These are phyloP conservation scores for Monilinia vaccinii-corymbosi DNA, from an alignment of 2,329 filamentous ascomycete species.

Conservation along the genomic window DNA sequence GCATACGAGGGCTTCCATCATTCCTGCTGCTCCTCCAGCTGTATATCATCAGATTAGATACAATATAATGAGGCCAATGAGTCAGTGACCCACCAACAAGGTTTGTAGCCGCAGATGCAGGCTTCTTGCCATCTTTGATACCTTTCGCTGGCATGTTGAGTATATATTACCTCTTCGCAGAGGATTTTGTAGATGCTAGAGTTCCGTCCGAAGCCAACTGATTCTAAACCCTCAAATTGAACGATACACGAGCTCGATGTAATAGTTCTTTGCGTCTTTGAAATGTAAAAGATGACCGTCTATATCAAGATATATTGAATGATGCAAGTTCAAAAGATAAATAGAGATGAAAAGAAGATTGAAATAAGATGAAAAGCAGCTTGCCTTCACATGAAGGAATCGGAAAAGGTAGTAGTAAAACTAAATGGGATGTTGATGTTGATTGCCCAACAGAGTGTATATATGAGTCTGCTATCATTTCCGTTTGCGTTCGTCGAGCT, in stretches of 20 bases:
- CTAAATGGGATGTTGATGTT: neutral
- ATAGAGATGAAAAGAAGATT: neutral
- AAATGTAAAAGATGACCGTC: conserved; percentile 1
- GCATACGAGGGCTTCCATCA: conserved; percentile 97
- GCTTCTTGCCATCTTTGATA: conserved; percentile 55
- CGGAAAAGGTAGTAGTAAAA: neutral
- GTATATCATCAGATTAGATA: conserved; percentile 17
- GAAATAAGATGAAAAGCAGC: neutral
- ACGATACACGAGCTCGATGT: neutral
- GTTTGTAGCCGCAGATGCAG: conserved; percentile 80
- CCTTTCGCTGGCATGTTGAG: conserved; percentile 49
- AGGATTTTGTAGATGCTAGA: neutral
- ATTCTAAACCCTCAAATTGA: neutral
- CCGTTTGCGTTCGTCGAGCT: conserved; percentile 1
- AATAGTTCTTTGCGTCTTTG: neutral
- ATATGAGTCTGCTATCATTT: conserved; percentile 1
- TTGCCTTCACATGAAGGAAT: neutral
- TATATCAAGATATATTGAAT: neutral
- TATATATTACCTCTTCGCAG: neutral
- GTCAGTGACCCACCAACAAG: conserved; percentile 59
- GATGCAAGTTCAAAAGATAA: neutral
- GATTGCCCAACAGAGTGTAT: neutral
- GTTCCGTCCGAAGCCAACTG: neutral
- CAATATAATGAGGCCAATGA: neutral
- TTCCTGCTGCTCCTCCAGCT: conserved; percentile 95